phyloP scores from a whole-genome alignment of 495 filamentous ascomycete genomes.

The Hypoxylon cercidicola region DNA sequence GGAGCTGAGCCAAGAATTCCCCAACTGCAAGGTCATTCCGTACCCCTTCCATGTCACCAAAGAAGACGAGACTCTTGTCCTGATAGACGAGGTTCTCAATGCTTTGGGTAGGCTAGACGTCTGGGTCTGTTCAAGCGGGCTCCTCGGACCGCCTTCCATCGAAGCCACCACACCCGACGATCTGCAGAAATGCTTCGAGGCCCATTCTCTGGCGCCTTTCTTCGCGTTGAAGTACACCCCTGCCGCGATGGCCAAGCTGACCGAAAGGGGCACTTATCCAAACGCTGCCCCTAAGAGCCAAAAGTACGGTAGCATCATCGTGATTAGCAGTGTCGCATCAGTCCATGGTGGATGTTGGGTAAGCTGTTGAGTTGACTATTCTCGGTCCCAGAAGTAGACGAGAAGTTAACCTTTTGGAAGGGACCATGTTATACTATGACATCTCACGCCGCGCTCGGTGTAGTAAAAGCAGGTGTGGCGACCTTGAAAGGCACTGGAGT shows the following conservation, averaged over 20 bases:
- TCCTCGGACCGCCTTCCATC: constrained; percentile 67
- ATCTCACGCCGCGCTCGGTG: constrained; percentile 67
- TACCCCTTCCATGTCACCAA: constrained; percentile 65
- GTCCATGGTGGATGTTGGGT: constrained; percentile 67
- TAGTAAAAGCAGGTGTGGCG: constrained; percentile 66
- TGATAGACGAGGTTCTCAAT: constrained; percentile 71
- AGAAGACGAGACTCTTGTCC: constrained; percentile 67
- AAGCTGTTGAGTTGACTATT: too few relatives aligned
- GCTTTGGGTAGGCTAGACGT: constrained; percentile 68
- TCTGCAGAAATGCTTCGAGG: constrained; percentile 65
- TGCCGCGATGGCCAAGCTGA: constrained; percentile 68
- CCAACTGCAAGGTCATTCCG: constrained; percentile 67
- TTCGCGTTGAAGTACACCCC: constrained; percentile 72
- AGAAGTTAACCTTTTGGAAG: too few relatives aligned
- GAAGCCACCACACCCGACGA: constrained; percentile 63
- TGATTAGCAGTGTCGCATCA: constrained; percentile 64
- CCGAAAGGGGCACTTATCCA: constrained; percentile 62
- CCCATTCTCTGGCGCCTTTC: constrained; percentile 68
- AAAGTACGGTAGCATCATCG: constrained; percentile 68
- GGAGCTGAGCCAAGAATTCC: constrained; percentile 49
- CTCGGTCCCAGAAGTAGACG: too few relatives aligned
- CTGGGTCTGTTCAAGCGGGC: constrained; percentile 66
- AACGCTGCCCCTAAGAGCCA: constrained; percentile 68
- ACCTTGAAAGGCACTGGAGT: constrained; percentile 68
- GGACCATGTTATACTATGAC: constrained; percentile 67